Percentiles rank a stretch among this genome's conserved stretches.
Evolutionary conservation across 140 eudicot species (phyloP).

Genomic region (Senecio squalidus): DNA sequence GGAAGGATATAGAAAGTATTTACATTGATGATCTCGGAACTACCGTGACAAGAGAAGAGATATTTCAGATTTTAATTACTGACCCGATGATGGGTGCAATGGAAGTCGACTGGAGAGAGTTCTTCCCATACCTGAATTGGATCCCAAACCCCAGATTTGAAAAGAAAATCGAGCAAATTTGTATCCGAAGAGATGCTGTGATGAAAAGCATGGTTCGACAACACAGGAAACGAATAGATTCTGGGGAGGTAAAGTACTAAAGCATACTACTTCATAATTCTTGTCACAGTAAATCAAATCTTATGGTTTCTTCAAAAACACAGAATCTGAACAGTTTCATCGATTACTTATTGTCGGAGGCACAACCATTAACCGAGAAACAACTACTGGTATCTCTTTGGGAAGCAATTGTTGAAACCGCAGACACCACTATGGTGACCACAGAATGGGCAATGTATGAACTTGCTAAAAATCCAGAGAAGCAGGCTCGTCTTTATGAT

Average conservation of each 20-base stretch:
- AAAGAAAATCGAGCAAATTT: background rate
- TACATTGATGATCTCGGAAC: background rate
- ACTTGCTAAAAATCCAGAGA: background rate
- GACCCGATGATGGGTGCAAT: background rate
- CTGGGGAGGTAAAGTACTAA: background rate
- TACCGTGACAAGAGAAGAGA: background rate
- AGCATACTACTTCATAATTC: background rate
- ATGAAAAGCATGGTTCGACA: background rate
- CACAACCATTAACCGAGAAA: background rate
- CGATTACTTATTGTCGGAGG: background rate
- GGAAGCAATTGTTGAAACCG: background rate
- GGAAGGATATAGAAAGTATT: background rate
- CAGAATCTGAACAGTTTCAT: background rate
- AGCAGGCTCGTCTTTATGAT: background rate
- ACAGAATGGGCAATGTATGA: constrained; percentile 2
- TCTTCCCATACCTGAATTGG: background rate
- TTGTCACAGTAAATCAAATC: background rate
- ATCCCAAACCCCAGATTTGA: background rate
- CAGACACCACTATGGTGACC: background rate
- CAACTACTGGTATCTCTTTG: background rate
- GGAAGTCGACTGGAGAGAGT: background rate
- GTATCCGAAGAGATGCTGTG: background rate
- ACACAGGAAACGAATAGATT: background rate
- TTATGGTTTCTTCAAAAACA: background rate
- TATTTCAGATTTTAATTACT: background rate